Percentiles rank a stretch among this genome's conserved stretches.
Evolutionary conservation across 352 stramenopile genomes (phyloP).

Genomic region (Pythium sukuiense): DNA sequence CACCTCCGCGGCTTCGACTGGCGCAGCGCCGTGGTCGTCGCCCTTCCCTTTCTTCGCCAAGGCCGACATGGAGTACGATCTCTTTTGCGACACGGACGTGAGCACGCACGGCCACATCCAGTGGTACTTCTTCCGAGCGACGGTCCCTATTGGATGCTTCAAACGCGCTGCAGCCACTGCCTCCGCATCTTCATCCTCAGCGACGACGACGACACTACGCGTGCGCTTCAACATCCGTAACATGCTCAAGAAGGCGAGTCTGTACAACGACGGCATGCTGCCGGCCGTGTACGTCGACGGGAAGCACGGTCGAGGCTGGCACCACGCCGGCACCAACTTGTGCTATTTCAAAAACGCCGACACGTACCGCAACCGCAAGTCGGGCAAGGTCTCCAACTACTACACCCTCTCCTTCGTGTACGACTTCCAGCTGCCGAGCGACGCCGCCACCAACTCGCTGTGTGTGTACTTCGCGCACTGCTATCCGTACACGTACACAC

Average conservation of each 20-base stretch:
- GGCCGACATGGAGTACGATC: slow-evolving; percentile 66
- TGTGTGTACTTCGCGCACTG: slow-evolving; percentile 78
- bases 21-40: slow-evolving; percentile 13
- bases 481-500: slow-evolving; percentile 86
- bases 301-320: slow-evolving; percentile 49
- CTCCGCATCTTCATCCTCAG: neutral
- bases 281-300: slow-evolving; percentile 59
- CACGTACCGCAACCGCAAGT: slow-evolving; percentile 59
- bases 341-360: slow-evolving; percentile 85
- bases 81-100: slow-evolving; percentile 72
- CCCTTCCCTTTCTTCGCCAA: slow-evolving; percentile 63
- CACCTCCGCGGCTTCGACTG: neutral
- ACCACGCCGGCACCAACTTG: slow-evolving; percentile 65
- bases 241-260: slow-evolving; percentile 81
- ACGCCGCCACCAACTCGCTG: slow-evolving; percentile 9
- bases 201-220: slow-evolving; percentile 1
- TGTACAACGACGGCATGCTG: slow-evolving; percentile 90
- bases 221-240: slow-evolving; percentile 88
- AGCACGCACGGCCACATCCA: slow-evolving; percentile 82
- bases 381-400: slow-evolving; percentile 47
- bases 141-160: slow-evolving; percentile 23
- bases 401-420: slow-evolving; percentile 85
- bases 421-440: slow-evolving; percentile 34
- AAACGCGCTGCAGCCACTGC: slow-evolving; percentile 1
- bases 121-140: slow-evolving; percentile 88